Evolutionary conservation across 768 basidiomycete species (phyloP), one percentile per base, ranked within the genome.

Genomic region (Naematelia encephala): DNA sequence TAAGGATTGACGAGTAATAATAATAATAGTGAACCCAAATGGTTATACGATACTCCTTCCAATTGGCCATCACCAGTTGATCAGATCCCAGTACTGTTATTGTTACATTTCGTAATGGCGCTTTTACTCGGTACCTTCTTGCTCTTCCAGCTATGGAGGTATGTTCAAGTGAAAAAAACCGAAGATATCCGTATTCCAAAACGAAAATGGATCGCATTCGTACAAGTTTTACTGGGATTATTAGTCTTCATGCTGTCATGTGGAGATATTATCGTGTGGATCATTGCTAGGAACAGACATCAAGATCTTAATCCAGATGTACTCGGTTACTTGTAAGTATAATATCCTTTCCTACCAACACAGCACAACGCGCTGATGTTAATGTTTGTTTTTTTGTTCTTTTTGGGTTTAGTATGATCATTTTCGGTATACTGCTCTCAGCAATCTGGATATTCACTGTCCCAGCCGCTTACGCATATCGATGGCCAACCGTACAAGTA

Each of bases 41-140:
- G 53, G 51, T 23, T 52, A n/a, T 59, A 42, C 39, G 34, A 44
- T 55, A 49, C 51, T 5, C 66, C 56, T 56, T 45, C 26, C 4
- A 44, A 27, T 12, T 70, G 62, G 65, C 57, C 59, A 2, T 22
- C 27, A 5, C 59, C 61, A 12, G 51, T 63, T 26, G 29, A 45
- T 21, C 50, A 56, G 5, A 16, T 67, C 22, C 68, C 68, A 13
- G 26, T 59, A 12, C 28, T 67, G n/a, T 57, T 70, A 4, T 51
- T 70, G 19, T 51, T 60, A 5, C 65, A 70, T 29, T 59, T 70
- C 23, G 54, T 64, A 42, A 28, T 65, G 26, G 47, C 61, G n/a
- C 51, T 65, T 34, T 39, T 70, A 28, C 54, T 70, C n/a, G 46
- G 26, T 26, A n/a, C 52, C 28, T 61, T 56, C 30, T 28, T 66